Evolutionary conservation across 352 stramenopile species (phyloP).

Genomic region (Plasmopara muralis): DNA sequence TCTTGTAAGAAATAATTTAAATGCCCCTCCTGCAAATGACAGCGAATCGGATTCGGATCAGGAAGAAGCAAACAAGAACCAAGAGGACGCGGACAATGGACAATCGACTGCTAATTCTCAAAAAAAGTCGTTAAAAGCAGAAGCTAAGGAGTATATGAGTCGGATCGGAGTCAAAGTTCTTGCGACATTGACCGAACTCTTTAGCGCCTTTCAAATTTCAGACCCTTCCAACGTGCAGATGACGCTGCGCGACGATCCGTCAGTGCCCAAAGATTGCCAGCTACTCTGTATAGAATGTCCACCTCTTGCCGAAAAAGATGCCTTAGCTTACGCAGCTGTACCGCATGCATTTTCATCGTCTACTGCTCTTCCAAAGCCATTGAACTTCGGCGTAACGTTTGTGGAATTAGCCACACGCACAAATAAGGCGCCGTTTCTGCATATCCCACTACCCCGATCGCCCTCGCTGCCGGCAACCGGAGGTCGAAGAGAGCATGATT

Average conservation of each 20-base stretch:
- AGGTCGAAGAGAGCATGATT: conserved; percentile 8
- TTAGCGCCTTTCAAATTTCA: conserved; percentile 32
- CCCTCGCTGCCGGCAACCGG: conserved; percentile 14
- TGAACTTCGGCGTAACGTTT: conserved; percentile 65
- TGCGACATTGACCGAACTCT: conserved; percentile 29
- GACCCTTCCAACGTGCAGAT: conserved; percentile 22
- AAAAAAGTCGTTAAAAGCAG: conserved; percentile 8
- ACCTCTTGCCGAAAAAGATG: conserved; percentile 9
- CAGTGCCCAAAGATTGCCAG: conserved; percentile 24
- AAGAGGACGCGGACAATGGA: conserved; percentile 17
- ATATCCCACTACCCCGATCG: conserved; percentile 49
- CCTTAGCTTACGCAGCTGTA: conserved; percentile 1
- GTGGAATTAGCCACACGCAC: conserved; percentile 25
- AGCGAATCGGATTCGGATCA: conserved; percentile 32
- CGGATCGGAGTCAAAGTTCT: conserved; percentile 39
- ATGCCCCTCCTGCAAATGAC: conserved; percentile 25
- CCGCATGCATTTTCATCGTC: conserved; percentile 13
- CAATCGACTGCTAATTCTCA: conserved; percentile 1
- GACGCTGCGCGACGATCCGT: conserved; percentile 25
- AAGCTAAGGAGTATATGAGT: conserved; percentile 30
- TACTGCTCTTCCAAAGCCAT: conserved; percentile 14
- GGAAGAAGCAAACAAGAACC: conserved; percentile 27
- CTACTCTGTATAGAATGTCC: conserved; percentile 58
- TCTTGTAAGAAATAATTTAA: conserved; percentile 45
- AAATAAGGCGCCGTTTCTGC: conserved; percentile 29